Evolutionary conservation across 257 asterid genomes (phyloP).

Genomic region (Cynanchum wilfordii): DNA sequence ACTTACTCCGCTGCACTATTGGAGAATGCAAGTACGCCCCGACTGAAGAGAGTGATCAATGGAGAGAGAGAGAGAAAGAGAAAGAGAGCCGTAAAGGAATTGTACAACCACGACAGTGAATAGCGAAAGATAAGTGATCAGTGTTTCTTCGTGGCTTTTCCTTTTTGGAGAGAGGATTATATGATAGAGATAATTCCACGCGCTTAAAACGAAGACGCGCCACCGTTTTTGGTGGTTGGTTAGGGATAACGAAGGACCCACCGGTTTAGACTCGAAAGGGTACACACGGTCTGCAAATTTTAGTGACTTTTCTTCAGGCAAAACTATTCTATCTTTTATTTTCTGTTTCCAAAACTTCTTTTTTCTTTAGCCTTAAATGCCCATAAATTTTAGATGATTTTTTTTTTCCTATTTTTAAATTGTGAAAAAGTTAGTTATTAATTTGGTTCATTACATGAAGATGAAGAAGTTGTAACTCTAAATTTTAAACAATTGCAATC

Average conservation of each 20-base stretch:
- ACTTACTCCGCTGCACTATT: background rate
- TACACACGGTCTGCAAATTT: background rate
- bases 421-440: no score
- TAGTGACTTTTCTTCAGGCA: background rate
- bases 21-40: background rate
- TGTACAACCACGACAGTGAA: background rate
- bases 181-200: constrained; percentile 10
- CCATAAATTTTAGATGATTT: no score
- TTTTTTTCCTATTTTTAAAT: background rate
- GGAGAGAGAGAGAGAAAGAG: background rate
- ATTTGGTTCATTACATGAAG: no score
- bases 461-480: no score
- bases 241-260: constrained; percentile 20
- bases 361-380: background rate
- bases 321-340: background rate
- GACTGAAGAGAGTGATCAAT: background rate
- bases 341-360: no score
- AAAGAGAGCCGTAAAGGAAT: constrained; percentile 5
- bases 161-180: background rate
- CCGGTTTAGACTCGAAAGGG: background rate
- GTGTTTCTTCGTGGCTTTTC: constrained; percentile 2
- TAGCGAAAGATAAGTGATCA: background rate
- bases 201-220: constrained; percentile 22
- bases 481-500: no score
- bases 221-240: constrained; percentile 18